Percentiles rank a stretch among this genome's conserved stretches.
Evolutionary conservation across 1,284 basidiomycete species (phyloP).

Genomic region (Tilletia caries): DNA sequence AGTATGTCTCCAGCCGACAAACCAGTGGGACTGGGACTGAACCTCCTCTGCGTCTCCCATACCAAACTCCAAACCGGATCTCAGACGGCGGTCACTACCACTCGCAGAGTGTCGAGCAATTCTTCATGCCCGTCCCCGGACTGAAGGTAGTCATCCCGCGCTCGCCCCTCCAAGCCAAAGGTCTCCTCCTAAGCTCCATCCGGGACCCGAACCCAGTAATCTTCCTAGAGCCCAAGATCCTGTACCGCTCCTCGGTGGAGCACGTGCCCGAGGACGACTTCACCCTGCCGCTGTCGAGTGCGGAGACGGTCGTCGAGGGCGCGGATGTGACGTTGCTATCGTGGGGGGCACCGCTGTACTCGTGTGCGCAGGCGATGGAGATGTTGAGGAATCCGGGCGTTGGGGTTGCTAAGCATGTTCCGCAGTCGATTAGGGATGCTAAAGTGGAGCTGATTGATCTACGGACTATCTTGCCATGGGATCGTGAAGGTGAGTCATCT

Average conservation of each 20-base stretch:
- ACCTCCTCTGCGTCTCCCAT: too few relatives aligned
- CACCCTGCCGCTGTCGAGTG: constrained; percentile 71
- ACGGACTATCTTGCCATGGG: constrained; percentile 84
- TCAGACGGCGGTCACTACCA: constrained; percentile 75
- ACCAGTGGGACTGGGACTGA: too few relatives aligned
- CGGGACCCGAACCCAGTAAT: constrained; percentile 88
- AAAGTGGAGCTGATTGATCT: constrained; percentile 86
- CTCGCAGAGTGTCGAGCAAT: constrained; percentile 62
- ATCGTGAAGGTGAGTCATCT: constrained; percentile 62
- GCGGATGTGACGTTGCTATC: constrained; percentile 80
- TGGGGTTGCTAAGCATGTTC: constrained; percentile 67
- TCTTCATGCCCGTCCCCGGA: constrained; percentile 67
- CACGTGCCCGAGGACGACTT: constrained; percentile 87
- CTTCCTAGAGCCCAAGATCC: constrained; percentile 89
- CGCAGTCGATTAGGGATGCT: constrained; percentile 66
- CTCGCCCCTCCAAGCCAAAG: constrained; percentile 90
- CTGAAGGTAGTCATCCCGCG: constrained; percentile 89
- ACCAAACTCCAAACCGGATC: too few relatives aligned
- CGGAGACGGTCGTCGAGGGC: constrained; percentile 72
- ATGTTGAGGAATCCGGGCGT: constrained; percentile 68
- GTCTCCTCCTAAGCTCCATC: constrained; percentile 76
- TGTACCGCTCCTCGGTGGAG: constrained; percentile 82
- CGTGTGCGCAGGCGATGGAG: constrained; percentile 75
- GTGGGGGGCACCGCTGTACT: constrained; percentile 88
- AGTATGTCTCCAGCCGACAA: too few relatives aligned